Evolutionary conservation across 768 basidiomycete genomes (phyloP).

Genomic region (Lentinula detonsa): DNA sequence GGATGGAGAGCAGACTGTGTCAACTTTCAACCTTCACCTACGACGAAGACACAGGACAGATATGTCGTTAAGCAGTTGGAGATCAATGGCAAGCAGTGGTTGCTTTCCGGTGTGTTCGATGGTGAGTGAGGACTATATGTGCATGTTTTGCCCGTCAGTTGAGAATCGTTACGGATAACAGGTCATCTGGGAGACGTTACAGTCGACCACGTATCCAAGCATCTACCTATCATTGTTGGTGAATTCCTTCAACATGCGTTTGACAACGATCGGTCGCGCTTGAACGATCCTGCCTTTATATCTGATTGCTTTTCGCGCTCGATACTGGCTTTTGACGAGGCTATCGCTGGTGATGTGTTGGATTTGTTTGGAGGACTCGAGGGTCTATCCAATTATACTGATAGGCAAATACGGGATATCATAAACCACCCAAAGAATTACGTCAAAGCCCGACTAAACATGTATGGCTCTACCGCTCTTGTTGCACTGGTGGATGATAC

Average conservation of each 20-base stretch:
- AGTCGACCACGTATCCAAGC: conserved; percentile 61
- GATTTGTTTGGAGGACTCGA: conserved; percentile 52
- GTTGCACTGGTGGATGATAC: conserved; percentile 69
- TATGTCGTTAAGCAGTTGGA: conserved; percentile 54
- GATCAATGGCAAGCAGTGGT: conserved; percentile 51
- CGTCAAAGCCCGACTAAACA: conserved; percentile 61
- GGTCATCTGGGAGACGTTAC: conserved; percentile 68
- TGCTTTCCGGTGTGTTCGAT: conserved; percentile 67
- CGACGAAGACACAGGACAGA: conserved; percentile 54
- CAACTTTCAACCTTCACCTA: conserved; percentile 61
- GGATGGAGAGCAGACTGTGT: conserved; percentile 48
- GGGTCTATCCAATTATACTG: conserved; percentile 42
- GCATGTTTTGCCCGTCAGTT: not conserved
- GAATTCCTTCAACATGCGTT: conserved; percentile 45
- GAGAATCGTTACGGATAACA: conserved; percentile 16
- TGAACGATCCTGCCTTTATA: conserved; percentile 41
- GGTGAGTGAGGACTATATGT: conserved; percentile 33
- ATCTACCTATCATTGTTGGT: conserved; percentile 61
- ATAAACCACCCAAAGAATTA: conserved; percentile 61
- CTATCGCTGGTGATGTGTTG: conserved; percentile 61
- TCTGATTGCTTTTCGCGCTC: conserved; percentile 51
- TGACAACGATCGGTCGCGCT: conserved; percentile 29
- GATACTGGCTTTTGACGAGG: conserved; percentile 58
- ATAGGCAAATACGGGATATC: conserved; percentile 48
- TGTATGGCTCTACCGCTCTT: conserved; percentile 77